Percentiles rank a stretch among this genome's conserved stretches.
Conservation (phyloP, 1,284 basidiomycete species). For the Cutaneotrichosporon mucoides region DNA sequence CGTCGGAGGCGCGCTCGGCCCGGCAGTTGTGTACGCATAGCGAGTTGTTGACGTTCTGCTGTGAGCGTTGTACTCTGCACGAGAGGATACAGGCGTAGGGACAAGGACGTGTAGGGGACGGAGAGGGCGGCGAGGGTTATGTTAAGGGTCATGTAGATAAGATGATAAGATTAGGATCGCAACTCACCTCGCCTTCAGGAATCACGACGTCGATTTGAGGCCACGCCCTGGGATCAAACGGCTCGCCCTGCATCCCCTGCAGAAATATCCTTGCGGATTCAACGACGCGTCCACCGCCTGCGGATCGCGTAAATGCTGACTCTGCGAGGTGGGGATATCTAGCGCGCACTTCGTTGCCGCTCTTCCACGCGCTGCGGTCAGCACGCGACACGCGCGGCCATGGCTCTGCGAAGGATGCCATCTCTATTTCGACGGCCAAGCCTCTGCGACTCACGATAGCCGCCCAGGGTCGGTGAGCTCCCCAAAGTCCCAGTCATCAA, state of each 20-base stretch:
- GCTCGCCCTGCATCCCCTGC: slow-evolving; percentile 34
- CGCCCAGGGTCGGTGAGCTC: slow-evolving; percentile 67
- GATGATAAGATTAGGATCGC: too few relatives aligned
- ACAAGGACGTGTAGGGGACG: slow-evolving; percentile 1
- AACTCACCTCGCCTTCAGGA: slow-evolving; percentile 29
- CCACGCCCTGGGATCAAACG: slow-evolving; percentile 19
- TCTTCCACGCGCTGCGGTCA: slow-evolving; percentile 46
- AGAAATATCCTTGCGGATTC: slow-evolving; percentile 67
- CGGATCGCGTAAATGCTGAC: slow-evolving; percentile 61
- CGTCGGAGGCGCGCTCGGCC: slow-evolving; percentile 50
- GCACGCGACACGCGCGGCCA: neutral
- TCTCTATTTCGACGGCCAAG: neutral
- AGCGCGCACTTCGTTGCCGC: slow-evolving; percentile 23
- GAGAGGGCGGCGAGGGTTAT: too few relatives aligned
- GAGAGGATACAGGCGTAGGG: too few relatives aligned
- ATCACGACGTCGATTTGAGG: slow-evolving; percentile 29
- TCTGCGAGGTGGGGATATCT: slow-evolving; percentile 46
- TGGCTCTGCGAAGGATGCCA: too few relatives aligned
- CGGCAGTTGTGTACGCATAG: slow-evolving; percentile 67
- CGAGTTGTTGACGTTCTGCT: slow-evolving; percentile 61
- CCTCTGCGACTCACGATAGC: slow-evolving; percentile 56
- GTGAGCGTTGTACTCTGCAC: too few relatives aligned
- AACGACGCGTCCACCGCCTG: slow-evolving; percentile 61
- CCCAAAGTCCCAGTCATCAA: slow-evolving; percentile 54
- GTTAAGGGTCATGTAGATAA: too few relatives aligned